Conservation (phyloP, 2,329 filamentous ascomycete genomes). For the Blastomyces emzantsi region DNA sequence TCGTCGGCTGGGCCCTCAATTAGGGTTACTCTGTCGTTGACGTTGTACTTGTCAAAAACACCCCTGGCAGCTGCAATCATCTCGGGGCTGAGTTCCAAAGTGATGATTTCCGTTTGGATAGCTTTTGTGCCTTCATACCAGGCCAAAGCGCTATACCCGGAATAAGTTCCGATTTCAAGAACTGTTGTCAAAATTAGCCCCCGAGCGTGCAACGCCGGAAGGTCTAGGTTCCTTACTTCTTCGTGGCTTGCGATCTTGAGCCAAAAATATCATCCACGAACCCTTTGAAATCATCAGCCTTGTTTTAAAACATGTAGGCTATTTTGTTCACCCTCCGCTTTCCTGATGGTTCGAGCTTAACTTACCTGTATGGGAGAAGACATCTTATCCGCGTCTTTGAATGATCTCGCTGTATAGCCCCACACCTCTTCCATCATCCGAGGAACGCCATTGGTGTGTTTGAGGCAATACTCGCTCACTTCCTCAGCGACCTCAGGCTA, state of each 20-base stretch:
- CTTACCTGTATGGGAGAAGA: slow-evolving; percentile 4
- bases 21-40: slow-evolving; percentile 1
- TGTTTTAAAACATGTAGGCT: neutral
- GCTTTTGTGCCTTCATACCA: slow-evolving; percentile 1
- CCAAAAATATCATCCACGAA: slow-evolving; percentile 2
- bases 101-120: neutral
- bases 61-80: neutral
- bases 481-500: neutral
- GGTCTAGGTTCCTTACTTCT: neutral
- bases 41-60: neutral
- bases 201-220: neutral
- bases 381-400: slow-evolving; percentile 3
- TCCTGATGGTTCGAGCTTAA: neutral
- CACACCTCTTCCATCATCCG: slow-evolving; percentile 1
- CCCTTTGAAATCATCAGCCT: neutral
- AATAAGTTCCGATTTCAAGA: slow-evolving; percentile 1
- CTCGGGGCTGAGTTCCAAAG: slow-evolving; percentile 2
- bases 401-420: neutral
- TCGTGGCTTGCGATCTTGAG: slow-evolving; percentile 2
- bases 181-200: neutral
- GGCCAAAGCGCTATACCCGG: neutral
- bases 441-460: neutral
- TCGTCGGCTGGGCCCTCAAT: neutral
- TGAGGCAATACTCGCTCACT: neutral
- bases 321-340: neutral